Evolutionary conservation across 2,329 filamentous ascomycete genomes (phyloP), one percentile per base, ranked within the genome.

Genomic region (Aspergillus phoenicis): DNA sequence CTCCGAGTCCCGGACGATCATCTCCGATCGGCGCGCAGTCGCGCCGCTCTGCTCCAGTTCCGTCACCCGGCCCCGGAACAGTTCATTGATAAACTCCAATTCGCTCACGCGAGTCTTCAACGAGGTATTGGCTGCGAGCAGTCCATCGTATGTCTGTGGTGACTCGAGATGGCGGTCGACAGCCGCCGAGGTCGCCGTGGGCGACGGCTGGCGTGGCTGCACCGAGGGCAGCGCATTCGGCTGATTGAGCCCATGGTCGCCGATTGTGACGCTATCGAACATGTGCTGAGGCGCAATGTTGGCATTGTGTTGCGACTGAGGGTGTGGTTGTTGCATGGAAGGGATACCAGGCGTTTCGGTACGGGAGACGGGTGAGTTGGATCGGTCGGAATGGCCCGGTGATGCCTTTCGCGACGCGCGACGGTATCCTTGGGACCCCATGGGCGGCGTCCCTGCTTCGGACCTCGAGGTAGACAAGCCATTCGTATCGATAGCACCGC

Each of bases 81-180:
- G 82, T 72, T 91, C 90, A 70, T 93, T 97, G 81, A 99, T 97
- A 56, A 99, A 86, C 74, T 99, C 95, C 24, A 99, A 84, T 76
- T 99, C 95, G 68, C 89, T 95, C 36, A 99, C 94, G 45, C 95
- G 89, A 0, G 95, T 99, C 80, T 96, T 96, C n/a, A 98, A 83
- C 54, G 88, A 89, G 5, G 91, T 91, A 75, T 96, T 97, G 63
- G 89, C 86, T 1, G 89, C 89, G 56, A 92, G 82, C 24, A 96
- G 84, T 62, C 91, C 88, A 72, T 97, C 91, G 74, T 91, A 92
- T 3, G 89, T 89, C 72, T 92, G 89, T 0, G 90, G 87, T 4
- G 86, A 82, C 61, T 93, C 91, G 59, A 88, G 81, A 64, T 87
- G 84, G 52, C 89, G 88, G 62, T 84, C 78, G 64, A 87, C 85